Percentiles rank a stretch among this genome's conserved stretches.
Evolutionary conservation across 1,284 basidiomycete species (phyloP).

Genomic region (Testicularia cyperi): DNA sequence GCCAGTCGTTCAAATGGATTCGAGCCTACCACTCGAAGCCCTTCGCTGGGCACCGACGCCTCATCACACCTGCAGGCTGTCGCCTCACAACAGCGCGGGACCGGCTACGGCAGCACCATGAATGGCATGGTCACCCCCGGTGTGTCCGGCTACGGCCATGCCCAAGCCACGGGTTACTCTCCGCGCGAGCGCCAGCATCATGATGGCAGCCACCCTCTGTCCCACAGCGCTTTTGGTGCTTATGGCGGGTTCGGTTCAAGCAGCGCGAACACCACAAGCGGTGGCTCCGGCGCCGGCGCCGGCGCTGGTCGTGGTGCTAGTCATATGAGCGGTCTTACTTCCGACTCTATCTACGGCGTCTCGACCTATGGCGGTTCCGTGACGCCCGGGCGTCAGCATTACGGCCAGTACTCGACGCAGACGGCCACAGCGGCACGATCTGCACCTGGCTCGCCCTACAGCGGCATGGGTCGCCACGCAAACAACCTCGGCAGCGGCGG

Average conservation of each 20-base stretch:
- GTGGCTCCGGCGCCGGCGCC: conserved; percentile 1
- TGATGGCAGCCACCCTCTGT: conserved; percentile 9
- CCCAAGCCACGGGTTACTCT: conserved; percentile 14
- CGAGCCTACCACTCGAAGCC: conserved; percentile 34
- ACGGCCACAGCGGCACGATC: conserved; percentile 23
- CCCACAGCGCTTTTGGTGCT: conserved; percentile 19
- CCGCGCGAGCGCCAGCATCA: conserved; percentile 36
- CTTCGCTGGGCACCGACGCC: conserved; percentile 21
- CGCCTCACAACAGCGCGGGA: conserved; percentile 19
- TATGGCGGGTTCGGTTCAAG: conserved; percentile 32
- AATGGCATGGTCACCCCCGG: conserved; percentile 8
- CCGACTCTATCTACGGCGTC: conserved; percentile 23
- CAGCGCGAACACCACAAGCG: too few species aligned
- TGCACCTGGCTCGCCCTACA: conserved; percentile 38
- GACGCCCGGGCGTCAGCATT: conserved; percentile 26
- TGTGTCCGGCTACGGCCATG: conserved; percentile 13
- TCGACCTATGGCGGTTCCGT: conserved; percentile 24
- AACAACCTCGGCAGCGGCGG: conserved; percentile 13
- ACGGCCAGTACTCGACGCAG: conserved; percentile 14
- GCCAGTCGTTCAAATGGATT: conserved; percentile 19
- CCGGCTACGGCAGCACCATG: conserved; percentile 1
- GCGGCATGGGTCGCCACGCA: conserved; percentile 24
- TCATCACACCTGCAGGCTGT: conserved; percentile 16
- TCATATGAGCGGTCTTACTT: conserved; percentile 13
- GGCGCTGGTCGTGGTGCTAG: neutral